Evolutionary conservation across 108 stramenopile genomes (phyloP), one percentile per base, ranked within the genome.

Genomic region (Cyclotella kingstonii): DNA sequence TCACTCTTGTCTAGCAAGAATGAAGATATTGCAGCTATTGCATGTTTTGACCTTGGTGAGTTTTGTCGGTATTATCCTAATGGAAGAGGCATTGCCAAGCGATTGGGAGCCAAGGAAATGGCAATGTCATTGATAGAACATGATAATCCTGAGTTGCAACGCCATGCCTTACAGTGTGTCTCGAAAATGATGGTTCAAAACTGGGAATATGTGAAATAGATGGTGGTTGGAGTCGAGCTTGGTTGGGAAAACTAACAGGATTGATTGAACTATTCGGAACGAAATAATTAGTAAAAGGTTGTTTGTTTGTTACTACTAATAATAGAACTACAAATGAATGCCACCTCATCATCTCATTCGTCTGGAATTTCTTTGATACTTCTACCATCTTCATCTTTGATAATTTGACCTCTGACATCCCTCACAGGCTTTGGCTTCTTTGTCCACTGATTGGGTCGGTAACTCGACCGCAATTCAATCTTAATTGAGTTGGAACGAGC

Each of bases 51-150:
- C 71, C 68, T 98, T 19, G 97, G 96, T 3, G 96, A 96, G 62
- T 96, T 96, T 65, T 85, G 84, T 23, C 87, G 94, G 25, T 80
- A 91, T 54, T 97, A 96, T 70, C 95, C 97, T 17, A 95, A 92
- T 64, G 95, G 95, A 30, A 77, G 87, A 66, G 58, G 60, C 9
- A 68, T 90, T 42, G 88, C 86, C 17, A 84, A 79, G 66, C 50
- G 80, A 41, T 54, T 95, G 54, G 91, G 92, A 27, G 94, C 87
- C 18, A 95, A 95, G 80, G 82, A 90, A 27, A 42, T 83, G 39
- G 80, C 90, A 26, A 95, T 98, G 94, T 42, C 60, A 2, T 80
- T 96, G 41, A 77, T 96, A 33, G 86, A 85, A 50, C 87, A 88
- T 59, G 81, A 89, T 43, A 83, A 89, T 63, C 54, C 60, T 12